These are phyloP conservation scores for Candida chauliodis DNA, from an alignment of 805 yeast genomes.

Conservation along the genomic window DNA sequence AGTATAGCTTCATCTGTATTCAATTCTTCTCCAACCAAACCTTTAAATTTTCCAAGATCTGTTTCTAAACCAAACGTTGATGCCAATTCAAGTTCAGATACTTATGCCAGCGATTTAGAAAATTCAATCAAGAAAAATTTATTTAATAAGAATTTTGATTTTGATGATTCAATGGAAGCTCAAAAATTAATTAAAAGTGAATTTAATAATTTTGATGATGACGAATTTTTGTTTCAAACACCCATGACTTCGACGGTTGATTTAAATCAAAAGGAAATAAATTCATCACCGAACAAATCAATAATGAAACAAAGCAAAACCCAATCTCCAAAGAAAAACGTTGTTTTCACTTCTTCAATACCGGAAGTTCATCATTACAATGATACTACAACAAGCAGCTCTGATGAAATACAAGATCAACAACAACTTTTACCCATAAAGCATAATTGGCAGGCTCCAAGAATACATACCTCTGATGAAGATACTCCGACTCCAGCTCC, in stretches of 20 bases:
- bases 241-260: conserved; percentile 20
- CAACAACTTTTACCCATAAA: conserved; percentile 10
- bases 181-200: conserved; percentile 11
- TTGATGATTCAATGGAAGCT: conserved; percentile 13
- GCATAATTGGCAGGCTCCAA: conserved; percentile 21
- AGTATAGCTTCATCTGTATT: conserved; percentile 12
- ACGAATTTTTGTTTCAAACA: conserved; percentile 25
- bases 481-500: conserved; percentile 22
- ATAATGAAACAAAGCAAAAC: conserved; percentile 27
- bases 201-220: conserved; percentile 12
- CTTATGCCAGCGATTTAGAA: conserved; percentile 35
- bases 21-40: conserved; percentile 29
- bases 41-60: conserved; percentile 25
- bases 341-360: conserved; percentile 26
- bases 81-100: conserved; percentile 39
- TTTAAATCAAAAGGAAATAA: conserved; percentile 6
- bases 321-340: conserved; percentile 37
- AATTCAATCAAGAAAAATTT: conserved; percentile 1
- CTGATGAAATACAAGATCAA: conserved; percentile 1
- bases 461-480: conserved; percentile 13
- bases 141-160: conserved; percentile 21
- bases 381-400: conserved; percentile 4
- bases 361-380: conserved; percentile 33
- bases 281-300: conserved; percentile 35
- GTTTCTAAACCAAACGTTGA: conserved; percentile 17